phyloP scores from a whole-genome alignment of 2,329 filamentous ascomycete genomes.

The Mycosphaerella sp. region DNA sequence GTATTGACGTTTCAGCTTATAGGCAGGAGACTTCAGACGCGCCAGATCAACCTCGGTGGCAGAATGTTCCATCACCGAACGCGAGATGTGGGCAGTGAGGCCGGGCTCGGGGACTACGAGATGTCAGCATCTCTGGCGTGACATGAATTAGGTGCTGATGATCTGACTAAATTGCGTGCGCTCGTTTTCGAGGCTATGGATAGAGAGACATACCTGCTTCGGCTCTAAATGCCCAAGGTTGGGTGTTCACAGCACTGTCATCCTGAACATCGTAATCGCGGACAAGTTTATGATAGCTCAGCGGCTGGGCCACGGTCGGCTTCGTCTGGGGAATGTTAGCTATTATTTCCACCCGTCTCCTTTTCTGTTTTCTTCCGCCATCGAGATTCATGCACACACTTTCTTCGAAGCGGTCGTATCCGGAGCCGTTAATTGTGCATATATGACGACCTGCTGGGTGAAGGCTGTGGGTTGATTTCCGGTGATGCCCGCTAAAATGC shows the following conservation, averaged over 20 bases:
- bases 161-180: not conserved
- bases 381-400: slow-evolving; percentile 1
- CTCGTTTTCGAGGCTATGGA: not conserved
- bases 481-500: slow-evolving; percentile 55
- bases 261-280: slow-evolving; percentile 16
- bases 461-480: slow-evolving; percentile 54
- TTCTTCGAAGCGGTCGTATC: slow-evolving; percentile 20
- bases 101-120: slow-evolving; percentile 41
- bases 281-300: slow-evolving; percentile 22
- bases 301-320: slow-evolving; percentile 5
- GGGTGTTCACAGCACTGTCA: not conserved
- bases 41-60: slow-evolving; percentile 43
- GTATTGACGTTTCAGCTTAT: slow-evolving; percentile 44
- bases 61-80: slow-evolving; percentile 45
- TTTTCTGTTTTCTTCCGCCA: not conserved
- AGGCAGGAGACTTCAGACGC: slow-evolving; percentile 17
- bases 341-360: no score
- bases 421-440: slow-evolving; percentile 45
- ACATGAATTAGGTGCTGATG: not conserved
- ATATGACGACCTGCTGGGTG: slow-evolving; percentile 52
- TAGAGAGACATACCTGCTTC: slow-evolving; percentile 16
- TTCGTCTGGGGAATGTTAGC: slow-evolving; percentile 7
- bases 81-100: slow-evolving; percentile 48
- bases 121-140: not conserved
- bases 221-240: slow-evolving; percentile 24